phyloP scores from a whole-genome alignment of 345 rosid genomes.

The Triadica sebifera region DNA sequence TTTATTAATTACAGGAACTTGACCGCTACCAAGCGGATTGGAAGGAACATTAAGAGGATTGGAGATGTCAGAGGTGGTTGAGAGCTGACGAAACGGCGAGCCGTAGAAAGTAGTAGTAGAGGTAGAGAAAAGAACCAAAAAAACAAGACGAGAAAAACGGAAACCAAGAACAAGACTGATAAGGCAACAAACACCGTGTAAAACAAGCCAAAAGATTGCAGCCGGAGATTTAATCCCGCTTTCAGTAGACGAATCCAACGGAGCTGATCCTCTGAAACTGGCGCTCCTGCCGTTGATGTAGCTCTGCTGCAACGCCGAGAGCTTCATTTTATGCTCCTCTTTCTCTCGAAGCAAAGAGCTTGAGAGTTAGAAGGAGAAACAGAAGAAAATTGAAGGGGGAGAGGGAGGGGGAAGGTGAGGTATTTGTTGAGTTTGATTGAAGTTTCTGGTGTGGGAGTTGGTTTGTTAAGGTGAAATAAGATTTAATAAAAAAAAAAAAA shows the following conservation, averaged over 20 bases:
- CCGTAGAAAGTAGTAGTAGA: slow-evolving; percentile 47
- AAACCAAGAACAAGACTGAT: slow-evolving; percentile 84
- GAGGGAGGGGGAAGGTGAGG: neutral
- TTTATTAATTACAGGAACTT: slow-evolving; percentile 29
- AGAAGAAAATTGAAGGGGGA: neutral
- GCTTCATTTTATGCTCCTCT: slow-evolving; percentile 52
- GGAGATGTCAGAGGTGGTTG: slow-evolving; percentile 27
- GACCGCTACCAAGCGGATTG: slow-evolving; percentile 22
- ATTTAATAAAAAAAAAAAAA: too few relatives aligned
- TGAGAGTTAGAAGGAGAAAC: neutral
- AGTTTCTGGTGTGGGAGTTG: slow-evolving; percentile 2
- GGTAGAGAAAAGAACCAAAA: slow-evolving; percentile 84
- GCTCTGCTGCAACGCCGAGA: slow-evolving; percentile 79
- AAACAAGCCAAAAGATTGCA: slow-evolving; percentile 66
- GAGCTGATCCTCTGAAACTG: slow-evolving; percentile 55
- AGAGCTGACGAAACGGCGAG: slow-evolving; percentile 52
- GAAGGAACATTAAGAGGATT: slow-evolving; percentile 15
- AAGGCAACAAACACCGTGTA: slow-evolving; percentile 84
- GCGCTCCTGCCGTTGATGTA: slow-evolving; percentile 68
- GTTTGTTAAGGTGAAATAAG: slow-evolving; percentile 8
- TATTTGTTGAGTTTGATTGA: slow-evolving; percentile 6
- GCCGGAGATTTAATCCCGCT: slow-evolving; percentile 58
- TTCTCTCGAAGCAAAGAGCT: neutral
- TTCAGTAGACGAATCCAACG: slow-evolving; percentile 62
- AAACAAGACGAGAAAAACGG: slow-evolving; percentile 87